phyloP scores from a whole-genome alignment of 768 basidiomycete genomes.

The Kwoniella europaea region DNA sequence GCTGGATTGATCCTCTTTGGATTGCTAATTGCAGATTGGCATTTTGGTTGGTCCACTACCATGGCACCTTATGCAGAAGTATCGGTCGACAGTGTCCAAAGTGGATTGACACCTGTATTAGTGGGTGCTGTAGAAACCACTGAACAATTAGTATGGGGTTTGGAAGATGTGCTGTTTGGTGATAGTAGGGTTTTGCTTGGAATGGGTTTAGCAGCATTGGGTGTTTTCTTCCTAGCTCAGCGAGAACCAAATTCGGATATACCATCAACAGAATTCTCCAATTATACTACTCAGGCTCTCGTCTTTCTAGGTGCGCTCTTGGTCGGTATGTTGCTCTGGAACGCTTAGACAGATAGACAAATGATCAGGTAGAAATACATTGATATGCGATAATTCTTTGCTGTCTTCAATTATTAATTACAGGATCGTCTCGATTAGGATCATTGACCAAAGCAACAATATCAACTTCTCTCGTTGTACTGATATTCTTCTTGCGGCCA shows the following conservation, averaged over 20 bases:
- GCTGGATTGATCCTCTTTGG: constrained; percentile 16
- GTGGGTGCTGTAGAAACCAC: constrained; percentile 28
- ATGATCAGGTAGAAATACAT: neutral
- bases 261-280: constrained; percentile 21
- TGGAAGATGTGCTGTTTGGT: constrained; percentile 46
- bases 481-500: too few species aligned
- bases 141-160: constrained; percentile 33
- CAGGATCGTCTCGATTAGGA: too few species aligned
- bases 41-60: constrained; percentile 27
- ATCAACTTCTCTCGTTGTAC: too few species aligned
- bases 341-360: constrained; percentile 17
- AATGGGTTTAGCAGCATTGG: constrained; percentile 25
- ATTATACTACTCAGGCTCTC: constrained; percentile 14
- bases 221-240: constrained; percentile 24
- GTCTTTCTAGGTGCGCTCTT: constrained; percentile 22
- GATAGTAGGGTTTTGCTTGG: constrained; percentile 36
- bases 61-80: constrained; percentile 19
- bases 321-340: constrained; percentile 31
- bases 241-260: constrained; percentile 17
- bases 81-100: constrained; percentile 11
- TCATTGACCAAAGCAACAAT: too few species aligned
- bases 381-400: too few species aligned
- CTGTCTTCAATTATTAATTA: too few species aligned
- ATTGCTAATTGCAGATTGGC: constrained; percentile 25
- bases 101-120: constrained; percentile 17